Evolutionary conservation across 352 stramenopile species (phyloP).

Genomic region (Globisporangium orthogonon): DNA sequence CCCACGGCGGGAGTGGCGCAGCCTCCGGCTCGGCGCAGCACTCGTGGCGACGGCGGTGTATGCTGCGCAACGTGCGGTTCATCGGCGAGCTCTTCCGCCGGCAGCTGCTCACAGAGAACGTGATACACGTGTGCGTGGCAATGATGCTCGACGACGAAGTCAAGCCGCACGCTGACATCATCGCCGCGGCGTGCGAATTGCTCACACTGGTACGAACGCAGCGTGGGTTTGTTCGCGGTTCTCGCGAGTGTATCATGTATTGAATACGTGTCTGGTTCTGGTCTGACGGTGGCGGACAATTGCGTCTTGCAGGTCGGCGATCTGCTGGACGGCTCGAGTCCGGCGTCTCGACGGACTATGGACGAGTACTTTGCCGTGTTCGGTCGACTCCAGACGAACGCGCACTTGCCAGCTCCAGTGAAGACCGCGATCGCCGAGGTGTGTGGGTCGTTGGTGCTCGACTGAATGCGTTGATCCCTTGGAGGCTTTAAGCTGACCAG

Average conservation of each 20-base stretch:
- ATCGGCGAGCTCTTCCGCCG: slow-evolving; percentile 75
- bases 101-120: slow-evolving; percentile 75
- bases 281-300: too few species aligned
- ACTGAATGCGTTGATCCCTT: neutral
- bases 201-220: slow-evolving; percentile 37
- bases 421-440: slow-evolving; percentile 46
- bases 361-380: slow-evolving; percentile 80
- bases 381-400: slow-evolving; percentile 40
- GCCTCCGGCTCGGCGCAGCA: slow-evolving; percentile 25
- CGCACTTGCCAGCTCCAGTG: slow-evolving; percentile 19
- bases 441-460: neutral
- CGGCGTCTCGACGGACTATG: slow-evolving; percentile 74
- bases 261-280: too few species aligned
- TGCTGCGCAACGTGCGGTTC: slow-evolving; percentile 68
- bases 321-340: slow-evolving; percentile 72
- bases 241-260: too few species aligned
- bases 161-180: slow-evolving; percentile 53
- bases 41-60: slow-evolving; percentile 68
- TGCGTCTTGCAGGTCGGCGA: slow-evolving; percentile 49
- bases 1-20: slow-evolving; percentile 1
- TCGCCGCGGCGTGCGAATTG: slow-evolving; percentile 59
- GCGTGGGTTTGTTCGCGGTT: neutral
- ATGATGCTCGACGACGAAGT: slow-evolving; percentile 82
- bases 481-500: neutral
- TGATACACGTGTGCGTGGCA: slow-evolving; percentile 79